Evolutionary conservation across 2,329 filamentous ascomycete genomes (phyloP), one percentile per base, ranked within the genome.

Genomic region (Ceratocystis eucalypticola): DNA sequence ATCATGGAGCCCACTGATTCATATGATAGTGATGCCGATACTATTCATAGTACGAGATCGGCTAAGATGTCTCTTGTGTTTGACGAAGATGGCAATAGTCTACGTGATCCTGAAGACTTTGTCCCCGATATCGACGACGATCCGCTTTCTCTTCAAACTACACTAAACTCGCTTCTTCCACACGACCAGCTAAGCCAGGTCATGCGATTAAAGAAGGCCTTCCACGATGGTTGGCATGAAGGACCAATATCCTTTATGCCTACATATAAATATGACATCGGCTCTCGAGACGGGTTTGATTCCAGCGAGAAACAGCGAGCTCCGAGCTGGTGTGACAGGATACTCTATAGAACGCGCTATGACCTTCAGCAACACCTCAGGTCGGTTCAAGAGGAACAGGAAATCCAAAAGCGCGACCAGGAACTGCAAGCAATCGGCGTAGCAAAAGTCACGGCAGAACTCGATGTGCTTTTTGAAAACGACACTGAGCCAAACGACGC

Each of bases 251-350:
- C 84, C 0, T 99, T 99, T 72, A 74, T 97, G 17, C 94, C 94
- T 1, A 95, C 94, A 0, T 99, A 99, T 76, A 99, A 99, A 75
- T 99, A 99, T 71, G 95, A 99, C 72, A 81, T 96, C 33, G 94
- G 94, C n/a, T 96, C 88, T 37, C 84, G 96, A 41, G 89, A 89
- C 1, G 82, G 91, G 37, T 99, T 96, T 73, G 95, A 99, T 76
- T 91, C 92, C 0, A 96, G 92, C 70, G 94, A 97, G 73, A 99
- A 99, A 77, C 87, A 87, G 69, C 84, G 95, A 65, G 88, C 89
- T 1, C 94, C 94, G 2, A 96, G 91, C 73, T 99, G 94, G 93
- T 99, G 94, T 74, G 94, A 99, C 76, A 88, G 94, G 17, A 92
- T 99, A 59, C 76, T 99, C 0, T 99, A 86, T 74, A 83, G 93